Base-by-base conservation (phyloP, 768 basidiomycete species). In the Macrolepiota albuminosa region DNA sequence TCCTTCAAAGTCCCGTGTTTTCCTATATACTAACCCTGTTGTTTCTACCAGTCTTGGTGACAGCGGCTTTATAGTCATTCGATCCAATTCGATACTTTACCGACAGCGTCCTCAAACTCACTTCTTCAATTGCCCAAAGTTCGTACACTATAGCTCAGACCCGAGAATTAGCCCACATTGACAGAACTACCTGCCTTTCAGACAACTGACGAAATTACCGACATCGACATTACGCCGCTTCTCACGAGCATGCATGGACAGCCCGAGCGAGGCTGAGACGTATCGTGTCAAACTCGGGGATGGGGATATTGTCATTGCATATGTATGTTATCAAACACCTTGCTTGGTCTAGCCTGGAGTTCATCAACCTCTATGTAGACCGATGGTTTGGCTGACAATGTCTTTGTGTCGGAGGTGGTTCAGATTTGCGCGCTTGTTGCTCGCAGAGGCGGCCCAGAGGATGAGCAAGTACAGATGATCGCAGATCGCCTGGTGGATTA, bases 401-500 rank as follows among this genome's bases (percentile, higher is more conserved):
- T 84, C n/a, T 93, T 88, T 64, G 80, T 85, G 11, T 71, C 81
- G 7, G 91, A 94, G 64, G 80, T 93, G 62, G 74, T 82, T 31
- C 78, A 84, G 40, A 87, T 94, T 54, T 89, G 89, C 65, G 79
- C 84, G 3, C 76, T 92, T 0, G 83, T 85, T 13, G 79, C 83
- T 21, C 81, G 88, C 11, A 69, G 78, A 50, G 80, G 79, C 14
- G 79, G 77, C 4, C 66, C 83, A 1, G 89, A 91, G 62, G 81
- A 82, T 40, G 71, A 76, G 36, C 84, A 85, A 67, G 88, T 85
- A 2, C 86, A 91, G 67, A 73, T 74, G 14, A 86, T 93, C 70
- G 88, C 91, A 7, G 84, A 91, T 66, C 81, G 84, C 24, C 75
- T 91, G 53, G 84, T 92, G 3, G 80, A 87, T 37, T 88, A 89